Evolutionary conservation across 169 alveolate species (phyloP), one percentile per base, ranked within the genome.

Genomic region (Miamiensis avidus): DNA sequence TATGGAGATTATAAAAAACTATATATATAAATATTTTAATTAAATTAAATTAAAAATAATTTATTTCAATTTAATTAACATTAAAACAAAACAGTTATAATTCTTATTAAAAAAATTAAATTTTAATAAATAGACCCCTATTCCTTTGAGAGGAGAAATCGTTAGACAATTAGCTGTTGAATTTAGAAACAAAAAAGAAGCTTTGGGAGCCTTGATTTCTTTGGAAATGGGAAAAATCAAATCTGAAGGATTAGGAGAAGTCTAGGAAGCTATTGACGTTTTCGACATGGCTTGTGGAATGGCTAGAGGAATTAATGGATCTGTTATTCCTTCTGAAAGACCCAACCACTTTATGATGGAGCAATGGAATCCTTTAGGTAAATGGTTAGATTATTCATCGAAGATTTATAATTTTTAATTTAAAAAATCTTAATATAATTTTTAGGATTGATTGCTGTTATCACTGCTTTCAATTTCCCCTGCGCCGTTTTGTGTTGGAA

Each of bases 401-500:
- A 49, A 49, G 20, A 49, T 11, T 11, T 11, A 49, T n/a, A n/a
- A n/a, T n/a, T n/a, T n/a, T n/a, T n/a, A n/a, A n/a, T n/a, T n/a
- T n/a, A n/a, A n/a, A n/a, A n/a, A n/a, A n/a, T n/a, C n/a, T n/a
- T n/a, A n/a, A n/a, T n/a, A n/a, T n/a, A n/a, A n/a, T n/a, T n/a
- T n/a, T n/a, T n/a, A 79, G 96, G 97, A 20, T 32, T 86, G 1
- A 79, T 93, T 49, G 98, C 97, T 31, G 92, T 90, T 74, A 95
- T 95, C 33, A 84, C 98, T 25, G 98, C 98, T 29, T 95, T 95
- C 82, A 95, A 95, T 83, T 95, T 95, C 91, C 98, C 98, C 27
- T 78, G 81, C 31, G 98, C 98, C 27, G 96, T 92, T 25, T 82
- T 89, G 33, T 96, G 96, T 29, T 95, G 98, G 98, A 95, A 95